Percentiles rank a stretch among this genome's conserved stretches.
Conservation (phyloP, 1,139 yeast species). For the Yamadazyma trypodendri region DNA sequence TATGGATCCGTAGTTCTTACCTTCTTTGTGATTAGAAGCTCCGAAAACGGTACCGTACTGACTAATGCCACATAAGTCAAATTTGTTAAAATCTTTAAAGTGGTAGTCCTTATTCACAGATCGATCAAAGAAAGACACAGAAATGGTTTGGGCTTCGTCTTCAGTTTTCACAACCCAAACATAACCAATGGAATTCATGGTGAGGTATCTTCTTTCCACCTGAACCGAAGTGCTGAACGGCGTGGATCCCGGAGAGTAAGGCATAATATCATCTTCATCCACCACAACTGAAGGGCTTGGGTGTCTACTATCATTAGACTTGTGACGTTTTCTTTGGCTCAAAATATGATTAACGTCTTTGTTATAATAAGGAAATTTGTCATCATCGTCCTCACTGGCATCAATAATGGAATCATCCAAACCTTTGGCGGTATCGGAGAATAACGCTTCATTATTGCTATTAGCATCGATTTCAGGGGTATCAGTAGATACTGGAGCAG, state of each 20-base stretch:
- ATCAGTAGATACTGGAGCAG: slow-evolving; percentile 24
- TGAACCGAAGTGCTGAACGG: slow-evolving; percentile 55
- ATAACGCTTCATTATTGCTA: slow-evolving; percentile 11
- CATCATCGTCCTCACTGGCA: slow-evolving; percentile 9
- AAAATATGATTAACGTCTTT: slow-evolving; percentile 18
- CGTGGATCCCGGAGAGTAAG: slow-evolving; percentile 79
- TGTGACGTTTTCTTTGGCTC: slow-evolving; percentile 27
- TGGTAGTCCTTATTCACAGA: slow-evolving; percentile 80
- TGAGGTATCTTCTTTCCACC: slow-evolving; percentile 64
- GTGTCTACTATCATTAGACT: slow-evolving; percentile 14
- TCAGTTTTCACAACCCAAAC: slow-evolving; percentile 65
- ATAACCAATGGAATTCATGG: slow-evolving; percentile 80
- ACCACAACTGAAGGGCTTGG: not conserved
- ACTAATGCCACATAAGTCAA: slow-evolving; percentile 75
- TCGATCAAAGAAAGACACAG: slow-evolving; percentile 84
- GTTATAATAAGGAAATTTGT: slow-evolving; percentile 15
- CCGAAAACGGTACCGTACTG: slow-evolving; percentile 68
- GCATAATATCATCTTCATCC: slow-evolving; percentile 17
- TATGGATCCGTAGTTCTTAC: slow-evolving; percentile 28
- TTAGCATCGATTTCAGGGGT: slow-evolving; percentile 13
- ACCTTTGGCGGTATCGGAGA: slow-evolving; percentile 3
- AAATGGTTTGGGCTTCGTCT: slow-evolving; percentile 55
- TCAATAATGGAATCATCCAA: slow-evolving; percentile 6
- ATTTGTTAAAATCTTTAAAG: slow-evolving; percentile 71
- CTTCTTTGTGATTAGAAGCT: slow-evolving; percentile 28